Evolutionary conservation across 192 early-diverging fungal species (phyloP).

Genomic region (Backusella sp.): DNA sequence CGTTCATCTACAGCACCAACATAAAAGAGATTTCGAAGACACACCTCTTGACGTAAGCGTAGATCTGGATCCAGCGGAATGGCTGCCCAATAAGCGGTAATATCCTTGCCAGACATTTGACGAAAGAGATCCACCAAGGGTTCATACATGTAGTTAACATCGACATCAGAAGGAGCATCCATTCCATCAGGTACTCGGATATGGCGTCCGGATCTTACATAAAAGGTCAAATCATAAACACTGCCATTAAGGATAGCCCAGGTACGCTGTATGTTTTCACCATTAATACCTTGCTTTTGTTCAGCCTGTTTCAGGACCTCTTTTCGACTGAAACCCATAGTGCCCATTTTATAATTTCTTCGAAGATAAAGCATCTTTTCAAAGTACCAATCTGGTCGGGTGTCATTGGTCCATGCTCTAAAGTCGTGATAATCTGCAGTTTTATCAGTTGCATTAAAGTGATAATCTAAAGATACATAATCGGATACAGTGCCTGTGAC

Average conservation of each 20-base stretch:
- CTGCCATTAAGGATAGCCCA: constrained; percentile 68
- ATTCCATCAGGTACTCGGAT: constrained; percentile 42
- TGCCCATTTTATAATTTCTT: constrained; percentile 62
- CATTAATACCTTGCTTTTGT: constrained; percentile 21
- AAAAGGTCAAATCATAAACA: constrained; percentile 72
- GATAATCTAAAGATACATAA: constrained; percentile 46
- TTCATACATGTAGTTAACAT: constrained; percentile 58
- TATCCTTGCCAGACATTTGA: constrained; percentile 60
- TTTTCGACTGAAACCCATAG: constrained; percentile 59
- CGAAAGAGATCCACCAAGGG: constrained; percentile 65
- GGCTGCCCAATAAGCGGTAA: constrained; percentile 56
- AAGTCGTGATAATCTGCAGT: constrained; percentile 70
- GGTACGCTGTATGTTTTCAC: constrained; percentile 35
- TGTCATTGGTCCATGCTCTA: constrained; percentile 60
- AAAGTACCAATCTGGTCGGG: constrained; percentile 66
- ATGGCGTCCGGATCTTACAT: constrained; percentile 53
- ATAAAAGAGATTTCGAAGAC: constrained; percentile 84
- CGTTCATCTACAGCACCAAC: constrained; percentile 84
- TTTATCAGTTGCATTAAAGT: constrained; percentile 43
- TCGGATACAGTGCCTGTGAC: constrained; percentile 39
- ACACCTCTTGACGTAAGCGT: constrained; percentile 57
- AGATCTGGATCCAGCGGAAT: constrained; percentile 46
- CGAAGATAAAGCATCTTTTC: constrained; percentile 60
- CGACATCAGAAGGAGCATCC: constrained; percentile 38
- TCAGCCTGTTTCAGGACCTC: constrained; percentile 53